phyloP scores from a whole-genome alignment of 2,329 filamentous ascomycete species.

The Talaromyces atroroseus region DNA sequence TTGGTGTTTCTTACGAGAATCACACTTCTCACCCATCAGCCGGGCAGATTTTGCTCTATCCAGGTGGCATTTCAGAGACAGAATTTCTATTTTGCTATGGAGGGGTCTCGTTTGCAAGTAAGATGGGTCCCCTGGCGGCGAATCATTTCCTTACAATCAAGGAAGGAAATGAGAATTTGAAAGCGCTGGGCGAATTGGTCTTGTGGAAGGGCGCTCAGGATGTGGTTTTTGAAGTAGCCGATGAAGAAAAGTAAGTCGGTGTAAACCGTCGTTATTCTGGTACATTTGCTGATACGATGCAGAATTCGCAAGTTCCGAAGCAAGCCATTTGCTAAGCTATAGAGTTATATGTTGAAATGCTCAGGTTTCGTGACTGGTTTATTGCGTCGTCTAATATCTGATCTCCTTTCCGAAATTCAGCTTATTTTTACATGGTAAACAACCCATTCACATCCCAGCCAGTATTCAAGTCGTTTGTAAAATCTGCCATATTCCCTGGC shows the following conservation, averaged over 20 bases:
- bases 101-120: slow-evolving; percentile 20
- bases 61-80: slow-evolving; percentile 20
- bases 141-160: slow-evolving; percentile 23
- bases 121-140: slow-evolving; percentile 21
- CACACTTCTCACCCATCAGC: slow-evolving; percentile 20
- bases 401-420: too few relatives aligned
- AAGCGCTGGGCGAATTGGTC: slow-evolving; percentile 18
- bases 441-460: neutral
- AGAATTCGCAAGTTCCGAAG: slow-evolving; percentile 1
- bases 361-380: neutral
- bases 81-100: slow-evolving; percentile 23
- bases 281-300: neutral
- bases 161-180: slow-evolving; percentile 20
- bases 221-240: slow-evolving; percentile 20
- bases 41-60: slow-evolving; percentile 21
- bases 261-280: neutral
- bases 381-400: too few relatives aligned
- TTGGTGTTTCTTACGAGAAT: slow-evolving; percentile 20
- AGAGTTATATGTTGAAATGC: neutral
- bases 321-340: neutral
- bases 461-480: slow-evolving; percentile 4
- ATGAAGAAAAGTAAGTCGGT: slow-evolving; percentile 15
- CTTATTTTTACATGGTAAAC: neutral
- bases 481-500: slow-evolving; percentile 15
- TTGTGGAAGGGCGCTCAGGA: slow-evolving; percentile 22